Evolutionary conservation across 2,329 filamentous ascomycete species (phyloP).

Genomic region (Colletotrichum truncatum): DNA sequence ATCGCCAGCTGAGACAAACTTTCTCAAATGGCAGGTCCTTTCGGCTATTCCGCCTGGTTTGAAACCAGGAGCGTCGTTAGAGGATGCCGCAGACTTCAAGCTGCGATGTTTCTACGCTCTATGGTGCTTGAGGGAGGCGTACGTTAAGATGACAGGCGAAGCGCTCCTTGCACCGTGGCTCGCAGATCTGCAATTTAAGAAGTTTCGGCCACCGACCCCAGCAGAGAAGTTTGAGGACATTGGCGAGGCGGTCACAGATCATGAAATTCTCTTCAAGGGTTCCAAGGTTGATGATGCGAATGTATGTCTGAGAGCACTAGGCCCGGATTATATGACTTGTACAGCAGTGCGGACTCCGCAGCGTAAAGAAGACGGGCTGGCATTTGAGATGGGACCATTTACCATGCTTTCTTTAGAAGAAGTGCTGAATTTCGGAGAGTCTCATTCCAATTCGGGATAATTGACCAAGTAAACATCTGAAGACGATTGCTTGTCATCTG

Average conservation of each 20-base stretch:
- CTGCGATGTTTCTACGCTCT: conserved; percentile 79
- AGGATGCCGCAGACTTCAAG: conserved; percentile 64
- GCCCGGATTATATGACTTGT: conserved; percentile 62
- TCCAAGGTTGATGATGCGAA: conserved; percentile 50
- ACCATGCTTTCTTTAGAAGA: conserved; percentile 53
- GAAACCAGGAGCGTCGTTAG: conserved; percentile 37
- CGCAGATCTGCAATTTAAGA: conserved; percentile 72
- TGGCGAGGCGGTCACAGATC: conserved; percentile 42
- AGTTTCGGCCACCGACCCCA: conserved; percentile 64
- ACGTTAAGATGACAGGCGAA: conserved; percentile 85
- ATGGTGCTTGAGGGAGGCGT: conserved; percentile 83
- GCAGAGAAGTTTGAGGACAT: conserved; percentile 41
- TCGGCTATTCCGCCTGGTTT: conserved; percentile 33
- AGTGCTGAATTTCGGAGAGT: conserved; percentile 55
- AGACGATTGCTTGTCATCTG: neutral
- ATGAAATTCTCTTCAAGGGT: conserved; percentile 51
- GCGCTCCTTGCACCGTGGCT: conserved; percentile 80
- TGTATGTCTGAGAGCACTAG: conserved; percentile 53
- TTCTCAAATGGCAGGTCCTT: conserved; percentile 63
- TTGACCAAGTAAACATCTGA: neutral
- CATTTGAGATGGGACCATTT: conserved; percentile 51
- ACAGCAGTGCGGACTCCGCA: conserved; percentile 56
- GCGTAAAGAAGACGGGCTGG: conserved; percentile 46
- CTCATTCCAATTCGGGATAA: neutral
- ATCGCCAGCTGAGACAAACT: conserved; percentile 65